Conservation (phyloP, 371 early-diverging fungal species). For the Syncephalis fuscata region DNA sequence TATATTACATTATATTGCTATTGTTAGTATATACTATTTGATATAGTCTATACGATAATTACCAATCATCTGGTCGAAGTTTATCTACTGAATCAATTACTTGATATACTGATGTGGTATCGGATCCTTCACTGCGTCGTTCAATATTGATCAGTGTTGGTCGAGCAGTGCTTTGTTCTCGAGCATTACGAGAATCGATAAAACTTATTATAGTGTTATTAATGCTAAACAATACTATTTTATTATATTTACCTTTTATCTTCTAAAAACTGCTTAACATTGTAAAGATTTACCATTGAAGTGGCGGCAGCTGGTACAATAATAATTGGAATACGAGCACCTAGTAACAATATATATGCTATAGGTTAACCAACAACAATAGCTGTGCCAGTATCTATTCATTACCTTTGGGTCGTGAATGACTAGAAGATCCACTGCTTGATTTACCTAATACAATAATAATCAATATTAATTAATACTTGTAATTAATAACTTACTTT, state of each 20-base stretch:
- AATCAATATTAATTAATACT: too few species aligned
- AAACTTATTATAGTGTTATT: conserved; percentile 17
- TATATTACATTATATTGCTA: conserved; percentile 4
- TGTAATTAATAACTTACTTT: too few species aligned
- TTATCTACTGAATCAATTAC: conserved; percentile 52
- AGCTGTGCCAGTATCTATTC: too few species aligned
- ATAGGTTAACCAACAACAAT: too few species aligned
- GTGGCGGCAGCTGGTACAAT: conserved; percentile 77
- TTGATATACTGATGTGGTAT: conserved; percentile 31
- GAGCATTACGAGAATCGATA: conserved; percentile 37
- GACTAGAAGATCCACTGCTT: too few species aligned
- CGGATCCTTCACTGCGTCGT: conserved; percentile 23
- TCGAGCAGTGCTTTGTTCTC: conserved; percentile 43
- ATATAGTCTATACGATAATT: not conserved
- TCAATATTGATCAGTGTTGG: conserved; percentile 38
- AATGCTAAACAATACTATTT: not conserved
- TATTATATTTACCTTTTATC: conserved; percentile 32
- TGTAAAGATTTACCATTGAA: conserved; percentile 66
- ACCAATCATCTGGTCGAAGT: conserved; percentile 57
- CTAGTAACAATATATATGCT: not conserved
- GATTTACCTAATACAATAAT: too few species aligned
- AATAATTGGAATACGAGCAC: conserved; percentile 51
- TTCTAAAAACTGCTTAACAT: conserved; percentile 62
- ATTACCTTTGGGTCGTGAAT: too few species aligned
- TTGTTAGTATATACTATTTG: not conserved